Percentiles rank a stretch among this genome's conserved stretches.
Evolutionary conservation across 495 filamentous ascomycete species (phyloP).

Genomic region (Penicillium ochrochloron): DNA sequence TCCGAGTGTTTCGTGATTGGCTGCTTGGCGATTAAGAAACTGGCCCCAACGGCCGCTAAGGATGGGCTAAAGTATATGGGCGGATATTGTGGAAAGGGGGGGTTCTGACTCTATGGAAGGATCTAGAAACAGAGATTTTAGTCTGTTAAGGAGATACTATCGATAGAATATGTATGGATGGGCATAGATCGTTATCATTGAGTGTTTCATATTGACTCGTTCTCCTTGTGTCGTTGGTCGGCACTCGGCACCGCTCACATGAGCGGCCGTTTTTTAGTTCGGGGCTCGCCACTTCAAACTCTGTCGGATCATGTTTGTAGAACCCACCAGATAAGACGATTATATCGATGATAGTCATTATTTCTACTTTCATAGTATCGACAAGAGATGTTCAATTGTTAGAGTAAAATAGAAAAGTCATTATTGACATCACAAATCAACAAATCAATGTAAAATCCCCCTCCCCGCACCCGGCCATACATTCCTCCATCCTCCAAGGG

Average conservation of each 20-base stretch:
- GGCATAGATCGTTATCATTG: too few species aligned
- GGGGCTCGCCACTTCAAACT: slow-evolving; percentile 2
- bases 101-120: too few species aligned
- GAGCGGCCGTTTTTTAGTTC: slow-evolving; percentile 1
- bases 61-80: background rate
- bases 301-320: background rate
- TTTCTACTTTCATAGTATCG: background rate
- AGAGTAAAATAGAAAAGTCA: background rate
- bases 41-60: slow-evolving; percentile 9
- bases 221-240: background rate
- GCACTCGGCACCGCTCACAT: slow-evolving; percentile 1
- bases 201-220: background rate
- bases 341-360: background rate
- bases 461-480: background rate
- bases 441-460: background rate
- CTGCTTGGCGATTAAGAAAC: slow-evolving; percentile 19
- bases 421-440: background rate
- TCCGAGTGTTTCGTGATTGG: slow-evolving; percentile 17
- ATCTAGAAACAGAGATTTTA: too few species aligned
- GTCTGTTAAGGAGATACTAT: background rate
- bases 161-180: too few species aligned
- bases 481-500: slow-evolving; percentile 3
- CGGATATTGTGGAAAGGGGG: background rate
- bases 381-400: background rate
- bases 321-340: background rate